These are phyloP conservation scores for Rhodotorula sp. DNA, from an alignment of 1,284 basidiomycete genomes.

Conservation along the genomic window DNA sequence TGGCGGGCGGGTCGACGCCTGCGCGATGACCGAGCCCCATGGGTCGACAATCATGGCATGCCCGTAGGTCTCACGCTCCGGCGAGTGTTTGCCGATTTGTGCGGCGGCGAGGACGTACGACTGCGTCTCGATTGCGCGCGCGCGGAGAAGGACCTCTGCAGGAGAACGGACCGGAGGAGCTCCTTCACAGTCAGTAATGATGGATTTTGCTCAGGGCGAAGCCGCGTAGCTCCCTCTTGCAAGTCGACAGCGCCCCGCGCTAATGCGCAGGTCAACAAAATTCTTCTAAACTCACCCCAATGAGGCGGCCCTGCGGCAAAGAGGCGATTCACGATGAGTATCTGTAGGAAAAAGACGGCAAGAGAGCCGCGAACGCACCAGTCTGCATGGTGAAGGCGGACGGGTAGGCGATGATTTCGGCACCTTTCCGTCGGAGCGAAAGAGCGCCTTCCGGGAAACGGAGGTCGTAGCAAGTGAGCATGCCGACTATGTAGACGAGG, in stretches of 20 bases:
- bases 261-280: too few species aligned
- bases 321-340: too few species aligned
- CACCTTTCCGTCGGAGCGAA: slow-evolving; percentile 51
- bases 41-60: slow-evolving; percentile 41
- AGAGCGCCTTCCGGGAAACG: slow-evolving; percentile 55
- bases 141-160: slow-evolving; percentile 46
- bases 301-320: slow-evolving; percentile 28
- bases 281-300: slow-evolving; percentile 35
- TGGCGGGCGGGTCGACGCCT: slow-evolving; percentile 25
- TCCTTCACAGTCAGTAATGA: too few species aligned
- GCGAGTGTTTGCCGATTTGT: slow-evolving; percentile 47
- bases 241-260: too few species aligned
- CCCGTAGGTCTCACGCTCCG: slow-evolving; percentile 34
- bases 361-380: slow-evolving; percentile 39
- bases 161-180: too few species aligned
- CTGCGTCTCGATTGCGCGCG: slow-evolving; percentile 52
- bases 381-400: slow-evolving; percentile 55
- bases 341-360: too few species aligned
- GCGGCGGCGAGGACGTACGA: slow-evolving; percentile 49
- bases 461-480: slow-evolving; percentile 58
- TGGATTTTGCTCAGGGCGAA: too few species aligned
- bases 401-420: slow-evolving; percentile 55
- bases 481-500: slow-evolving; percentile 42
- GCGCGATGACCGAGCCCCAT: slow-evolving; percentile 41
- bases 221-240: too few species aligned